Base-by-base conservation (phyloP, 31 red algal species). In the Bonnemaisonia californica region DNA sequence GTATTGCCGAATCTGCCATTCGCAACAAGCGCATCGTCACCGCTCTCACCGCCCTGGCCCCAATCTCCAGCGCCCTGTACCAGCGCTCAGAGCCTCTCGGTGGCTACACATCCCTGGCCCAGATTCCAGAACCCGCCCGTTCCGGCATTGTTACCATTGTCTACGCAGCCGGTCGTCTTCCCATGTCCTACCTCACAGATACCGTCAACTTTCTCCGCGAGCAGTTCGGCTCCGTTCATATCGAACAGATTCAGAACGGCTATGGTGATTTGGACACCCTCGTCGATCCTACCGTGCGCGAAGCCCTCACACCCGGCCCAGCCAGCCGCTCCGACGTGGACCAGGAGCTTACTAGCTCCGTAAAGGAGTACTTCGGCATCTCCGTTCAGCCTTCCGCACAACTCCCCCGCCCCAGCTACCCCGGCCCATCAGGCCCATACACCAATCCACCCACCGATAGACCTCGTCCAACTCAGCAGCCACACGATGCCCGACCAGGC, bases 281-380 rank as follows among this genome's bases (percentile, higher is more conserved):
- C 32, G 85, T 89, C 22, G 62, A 89, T 28, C 41, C 76, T 23
- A 89, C 74, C 67, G 85, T 89, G 26, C 68, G 75, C 18, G 76
- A 89, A 27, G 76, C 85, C 24, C 57, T 89, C 19, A 70, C 75
- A 4, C 76, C 85, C 1, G 62, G 54, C 56, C 63, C 54, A 1
- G 59, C 85, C 31, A 70, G 57, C 9, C 60, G 57, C 3, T n/a
- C 61, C 8, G 75, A 89, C 28, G 42, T 77, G 32, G 76, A 89
- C 40, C 32, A 45, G 2, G 85, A 89, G 68, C 36, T 89, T 31
- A 68, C 76, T 30, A 70, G 61, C 22, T 65, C 76, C 18, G 85
- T 89, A 41, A 89, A 89, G 67, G 55, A 89, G 55, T 89, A 89
- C 31, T 89, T 79, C 56, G 85, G 85, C 3, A 66, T 80, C 51